phyloP scores from a whole-genome alignment of 306 rosid genomes.

The Prunus davidiana region DNA sequence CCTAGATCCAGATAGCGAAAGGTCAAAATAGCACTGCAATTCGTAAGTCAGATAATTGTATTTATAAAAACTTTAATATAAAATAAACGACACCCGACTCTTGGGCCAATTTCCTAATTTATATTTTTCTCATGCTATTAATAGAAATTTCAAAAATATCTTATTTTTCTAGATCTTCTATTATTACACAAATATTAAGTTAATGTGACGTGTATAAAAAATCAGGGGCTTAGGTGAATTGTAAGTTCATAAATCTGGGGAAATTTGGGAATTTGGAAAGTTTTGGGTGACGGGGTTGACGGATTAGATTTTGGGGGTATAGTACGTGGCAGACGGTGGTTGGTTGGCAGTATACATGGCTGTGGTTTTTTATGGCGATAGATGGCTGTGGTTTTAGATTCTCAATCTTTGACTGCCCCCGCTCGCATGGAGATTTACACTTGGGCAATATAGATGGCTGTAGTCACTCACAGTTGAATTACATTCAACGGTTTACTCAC shows the following conservation, averaged over 20 bases:
- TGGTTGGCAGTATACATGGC: neutral
- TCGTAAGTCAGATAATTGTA: slow-evolving; percentile 19
- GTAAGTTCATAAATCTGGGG: neutral
- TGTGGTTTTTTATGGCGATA: neutral
- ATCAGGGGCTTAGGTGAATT: neutral
- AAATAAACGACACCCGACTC: neutral
- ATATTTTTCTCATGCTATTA: neutral
- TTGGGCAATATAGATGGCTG: neutral
- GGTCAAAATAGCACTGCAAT: slow-evolving; percentile 58
- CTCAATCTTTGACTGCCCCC: neutral
- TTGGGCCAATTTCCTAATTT: neutral
- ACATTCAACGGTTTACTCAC: too few species aligned
- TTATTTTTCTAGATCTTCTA: too few species aligned
- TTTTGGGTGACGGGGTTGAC: neutral
- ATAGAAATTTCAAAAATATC: neutral
- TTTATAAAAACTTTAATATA: neutral
- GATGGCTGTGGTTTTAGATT: neutral
- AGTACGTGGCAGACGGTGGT: neutral
- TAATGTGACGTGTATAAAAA: neutral
- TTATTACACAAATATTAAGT: neutral
- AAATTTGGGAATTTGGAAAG: neutral
- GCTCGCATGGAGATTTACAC: neutral
- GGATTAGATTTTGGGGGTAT: neutral
- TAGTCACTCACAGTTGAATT: too few species aligned
- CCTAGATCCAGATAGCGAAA: slow-evolving; percentile 98